Percentiles rank a stretch among this genome's conserved stretches.
phyloP scores from a whole-genome alignment of 306 rosid species.

The Benincasa hispida region DNA sequence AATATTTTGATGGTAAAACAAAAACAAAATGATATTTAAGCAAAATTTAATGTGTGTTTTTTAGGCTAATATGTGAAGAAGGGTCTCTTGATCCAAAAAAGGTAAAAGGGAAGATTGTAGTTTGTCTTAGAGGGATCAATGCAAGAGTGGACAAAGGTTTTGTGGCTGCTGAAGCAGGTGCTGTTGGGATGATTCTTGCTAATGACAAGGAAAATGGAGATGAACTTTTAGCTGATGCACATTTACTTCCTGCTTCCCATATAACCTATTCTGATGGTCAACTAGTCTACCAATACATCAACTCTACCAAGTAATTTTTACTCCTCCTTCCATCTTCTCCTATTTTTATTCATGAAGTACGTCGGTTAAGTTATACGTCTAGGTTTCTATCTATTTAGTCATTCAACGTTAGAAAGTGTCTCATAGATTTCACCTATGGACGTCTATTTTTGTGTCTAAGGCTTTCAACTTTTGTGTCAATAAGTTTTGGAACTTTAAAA shows the following conservation, averaged over 20 bases:
- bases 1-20: no score
- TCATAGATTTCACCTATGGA: no score
- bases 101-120: not conserved
- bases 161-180: not conserved
- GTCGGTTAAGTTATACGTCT: not conserved
- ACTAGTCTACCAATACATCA: not conserved
- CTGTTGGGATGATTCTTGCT: not conserved
- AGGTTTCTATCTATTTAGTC: not conserved
- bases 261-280: not conserved
- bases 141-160: not conserved
- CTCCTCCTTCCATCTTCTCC: not conserved
- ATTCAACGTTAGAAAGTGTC: no score
- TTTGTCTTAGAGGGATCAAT: not conserved
- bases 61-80: conserved; percentile 22
- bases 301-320: not conserved
- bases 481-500: no score
- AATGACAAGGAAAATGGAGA: not conserved
- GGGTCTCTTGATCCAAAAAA: conserved; percentile 10
- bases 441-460: no score
- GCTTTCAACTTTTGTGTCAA: no score
- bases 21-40: not conserved
- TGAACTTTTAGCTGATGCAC: not conserved
- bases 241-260: not conserved
- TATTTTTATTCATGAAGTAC: not conserved
- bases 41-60: not conserved